Base-by-base conservation (phyloP, 208 protist species). In the Acanthamoeba healyi region DNA sequence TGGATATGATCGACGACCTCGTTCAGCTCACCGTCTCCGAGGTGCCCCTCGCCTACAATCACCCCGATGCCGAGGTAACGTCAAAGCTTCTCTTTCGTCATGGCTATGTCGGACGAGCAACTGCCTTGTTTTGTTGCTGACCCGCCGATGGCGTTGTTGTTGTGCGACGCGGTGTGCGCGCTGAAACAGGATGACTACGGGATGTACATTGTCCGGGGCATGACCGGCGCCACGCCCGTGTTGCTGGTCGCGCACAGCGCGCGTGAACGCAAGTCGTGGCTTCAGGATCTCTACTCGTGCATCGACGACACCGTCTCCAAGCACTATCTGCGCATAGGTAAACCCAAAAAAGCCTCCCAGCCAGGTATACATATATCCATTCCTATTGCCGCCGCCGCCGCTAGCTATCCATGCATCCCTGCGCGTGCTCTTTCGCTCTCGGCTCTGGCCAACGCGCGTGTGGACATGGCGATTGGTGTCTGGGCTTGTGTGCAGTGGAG, bases 231-330 rank as follows among this genome's bases (percentile, higher is more conserved):
- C 29, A 44, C 65, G 26, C 72, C 72, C 9, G 72, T 82, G 72
- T 40, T 82, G 40, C 72, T 82, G 22, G 26, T 82, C 17, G 72
- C 72, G 0, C 72, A 82, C 26, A 51, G 72, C 12, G 34, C 40
- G 38, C 36, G 72, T n/a, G 72, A 82, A 51, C 72, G 72, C 36
- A 61, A 34, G 36, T 49, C 49, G 22, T 90, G 82, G 82, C 49
- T 90, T 4, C 58, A 61, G 54, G 82, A 61, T 36, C 82, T 90
- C 22, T 90, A 90, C 58, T 90, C 82, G 82, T 90, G 82, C 82
- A 90, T 90, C 19, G 82, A 90, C 51, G 82, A 90, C 51, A 46
- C 82, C 26, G 82, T 90, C 22, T 72, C 54, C 49, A 61, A 90
- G 51, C 82, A 72, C 38, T 90, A 90, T 38, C 82, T 90, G 17